These are phyloP conservation scores for Fusarium pseudoanthophilum DNA, from an alignment of 2,329 filamentous ascomycete species.

Conservation along the genomic window DNA sequence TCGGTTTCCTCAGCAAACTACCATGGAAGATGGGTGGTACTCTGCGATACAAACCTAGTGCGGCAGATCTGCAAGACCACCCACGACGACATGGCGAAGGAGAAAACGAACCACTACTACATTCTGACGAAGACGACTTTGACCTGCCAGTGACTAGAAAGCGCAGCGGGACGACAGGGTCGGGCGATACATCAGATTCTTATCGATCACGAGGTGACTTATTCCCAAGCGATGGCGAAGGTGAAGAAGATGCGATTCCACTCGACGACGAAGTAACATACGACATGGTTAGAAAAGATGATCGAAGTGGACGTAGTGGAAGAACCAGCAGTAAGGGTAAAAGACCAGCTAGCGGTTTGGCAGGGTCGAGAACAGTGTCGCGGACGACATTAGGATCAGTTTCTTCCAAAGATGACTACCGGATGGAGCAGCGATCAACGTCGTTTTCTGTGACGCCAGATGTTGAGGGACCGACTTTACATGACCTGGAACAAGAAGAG, in stretches of 20 bases:
- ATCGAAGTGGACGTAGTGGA: constrained; percentile 69
- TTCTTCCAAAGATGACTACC: constrained; percentile 49
- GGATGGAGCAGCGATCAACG: constrained; percentile 39
- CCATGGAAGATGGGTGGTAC: constrained; percentile 88
- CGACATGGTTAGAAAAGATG: constrained; percentile 80
- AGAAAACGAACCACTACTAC: constrained; percentile 78
- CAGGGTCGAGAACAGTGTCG: constrained; percentile 64
- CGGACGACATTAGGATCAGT: constrained; percentile 65
- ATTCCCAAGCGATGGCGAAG: constrained; percentile 85
- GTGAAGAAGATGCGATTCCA: constrained; percentile 93
- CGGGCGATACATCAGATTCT: constrained; percentile 85
- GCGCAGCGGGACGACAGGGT: constrained; percentile 82
- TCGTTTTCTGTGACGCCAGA: constrained; percentile 51
- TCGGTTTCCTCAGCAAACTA: constrained; percentile 85
- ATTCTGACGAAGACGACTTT: constrained; percentile 47
- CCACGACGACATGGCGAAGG: constrained; percentile 66
- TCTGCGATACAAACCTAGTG: constrained; percentile 88
- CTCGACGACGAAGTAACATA: constrained; percentile 93
- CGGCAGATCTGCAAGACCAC: constrained; percentile 89
- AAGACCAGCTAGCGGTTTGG: constrained; percentile 52
- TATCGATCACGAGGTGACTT: constrained; percentile 88
- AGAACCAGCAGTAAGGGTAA: constrained; percentile 71
- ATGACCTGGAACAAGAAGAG: constrained; percentile 66
- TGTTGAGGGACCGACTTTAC: constrained; percentile 57
- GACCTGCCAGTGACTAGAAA: constrained; percentile 54